Percentiles rank a stretch among this genome's conserved stretches.
These are phyloP conservation scores for Cenchrus purpureus DNA, from an alignment of 176 grass and related monocot species.

Conservation along the genomic window DNA sequence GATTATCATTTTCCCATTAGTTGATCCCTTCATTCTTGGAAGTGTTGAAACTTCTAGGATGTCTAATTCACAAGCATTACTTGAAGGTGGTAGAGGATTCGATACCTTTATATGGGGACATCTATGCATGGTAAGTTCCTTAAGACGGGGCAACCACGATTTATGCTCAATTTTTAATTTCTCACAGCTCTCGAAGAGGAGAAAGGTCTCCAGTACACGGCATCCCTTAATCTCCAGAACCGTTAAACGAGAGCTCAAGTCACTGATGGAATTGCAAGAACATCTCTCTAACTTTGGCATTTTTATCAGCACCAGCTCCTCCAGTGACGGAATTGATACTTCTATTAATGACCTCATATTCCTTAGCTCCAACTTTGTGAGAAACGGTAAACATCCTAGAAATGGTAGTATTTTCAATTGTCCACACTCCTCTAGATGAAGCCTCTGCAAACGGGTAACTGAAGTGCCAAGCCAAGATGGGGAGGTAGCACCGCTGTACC, in stretches of 20 bases:
- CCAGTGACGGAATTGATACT: not conserved
- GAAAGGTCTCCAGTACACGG: not conserved
- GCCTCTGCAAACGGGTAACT: not conserved
- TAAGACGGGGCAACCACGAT: slow-evolving; percentile 8
- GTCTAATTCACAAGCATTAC: not conserved
- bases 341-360: not conserved
- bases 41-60: not conserved
- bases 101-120: not conserved
- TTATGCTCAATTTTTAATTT: not conserved
- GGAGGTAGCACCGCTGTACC: not conserved
- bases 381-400: not conserved
- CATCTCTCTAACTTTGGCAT: slow-evolving; percentile 30
- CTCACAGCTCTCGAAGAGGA: not conserved
- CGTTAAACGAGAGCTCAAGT: slow-evolving; percentile 22
- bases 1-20: not conserved
- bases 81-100: slow-evolving; percentile 29
- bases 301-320: slow-evolving; percentile 23
- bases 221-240: not conserved
- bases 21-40: not conserved
- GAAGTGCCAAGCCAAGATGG: not conserved
- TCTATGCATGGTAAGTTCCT: not conserved
- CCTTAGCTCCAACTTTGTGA: not conserved
- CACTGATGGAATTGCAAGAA: not conserved
- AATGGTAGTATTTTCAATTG: slow-evolving; percentile 16
- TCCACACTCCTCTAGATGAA: slow-evolving; percentile 34